Base-by-base conservation (phyloP, 2,329 filamentous ascomycete genomes). In the Aspergillus phoenicis region DNA sequence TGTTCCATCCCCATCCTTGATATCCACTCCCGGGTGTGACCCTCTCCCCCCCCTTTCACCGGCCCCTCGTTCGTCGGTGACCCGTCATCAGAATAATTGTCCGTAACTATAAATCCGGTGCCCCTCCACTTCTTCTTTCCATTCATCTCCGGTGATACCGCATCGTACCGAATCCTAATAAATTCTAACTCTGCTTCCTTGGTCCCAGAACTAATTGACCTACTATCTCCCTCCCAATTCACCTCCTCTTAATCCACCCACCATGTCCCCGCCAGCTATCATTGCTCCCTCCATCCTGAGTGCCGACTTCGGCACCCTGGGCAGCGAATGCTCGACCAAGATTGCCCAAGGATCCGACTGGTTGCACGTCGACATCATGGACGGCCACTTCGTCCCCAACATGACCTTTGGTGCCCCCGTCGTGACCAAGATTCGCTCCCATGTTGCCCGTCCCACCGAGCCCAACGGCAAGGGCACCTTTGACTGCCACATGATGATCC, bases 401-500 rank as follows among this genome's bases (percentile, higher is more conserved):
- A 93, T 99, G 78, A 98, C 95, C 52, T 97, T 98, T 73, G 95
- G 95, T 62, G 89, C 94, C 20, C 93, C 94, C 5, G 93, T 99
- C 39, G 95, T 99, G 49, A 94, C 92, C 69, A 96, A 94, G 82
- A 95, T 99, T 71, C 88, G 95, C 64, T 83, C 86, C 49, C 91
- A 97, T 71, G 93, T 99, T 70, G 89, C 91, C 60, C 84, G 85
- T 68, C 93, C 93, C 3, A 83, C 83, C 43, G 81, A 84, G 55
- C 84, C 84, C 36, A 83, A 89, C 68, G 93, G 91, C 57, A 90
- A 89, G 70, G 95, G 95, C 64, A 98, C 94, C 13, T 99, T 99
- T 76, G 95, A 99, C 80, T 99, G 95, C 84, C 95, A 99, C 80
- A 98, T 99, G 95, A 99, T 99, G 95, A 96, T 99, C 75, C 88